Conservation (phyloP, 2,329 filamentous ascomycete genomes). For the Microdochium trichocladiopsis region DNA sequence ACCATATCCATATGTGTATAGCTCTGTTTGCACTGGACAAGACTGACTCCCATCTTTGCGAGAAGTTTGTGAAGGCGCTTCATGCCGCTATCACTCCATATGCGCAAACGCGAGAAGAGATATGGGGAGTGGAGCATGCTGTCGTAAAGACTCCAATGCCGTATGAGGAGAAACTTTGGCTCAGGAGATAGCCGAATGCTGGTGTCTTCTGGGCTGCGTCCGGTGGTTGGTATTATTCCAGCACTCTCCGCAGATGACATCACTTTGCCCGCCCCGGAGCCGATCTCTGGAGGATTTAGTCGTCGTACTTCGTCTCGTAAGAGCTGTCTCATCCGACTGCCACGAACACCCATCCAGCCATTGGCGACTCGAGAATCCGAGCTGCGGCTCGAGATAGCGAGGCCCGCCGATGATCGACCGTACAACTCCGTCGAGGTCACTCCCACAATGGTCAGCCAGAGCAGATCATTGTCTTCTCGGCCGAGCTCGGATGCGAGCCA, state of each 20-base stretch:
- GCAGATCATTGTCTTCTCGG: slow-evolving; percentile 89
- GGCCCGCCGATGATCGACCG: slow-evolving; percentile 74
- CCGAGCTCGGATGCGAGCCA: slow-evolving; percentile 91
- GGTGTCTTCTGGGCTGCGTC: slow-evolving; percentile 81
- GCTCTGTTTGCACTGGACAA: slow-evolving; percentile 88
- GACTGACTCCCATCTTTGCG: slow-evolving; percentile 95
- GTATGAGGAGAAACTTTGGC: slow-evolving; percentile 83
- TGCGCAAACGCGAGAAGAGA: slow-evolving; percentile 81
- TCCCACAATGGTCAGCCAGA: slow-evolving; percentile 93
- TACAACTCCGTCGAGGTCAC: slow-evolving; percentile 92
- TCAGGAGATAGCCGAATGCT: slow-evolving; percentile 90
- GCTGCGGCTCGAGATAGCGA: slow-evolving; percentile 53
- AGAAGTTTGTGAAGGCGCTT: slow-evolving; percentile 89
- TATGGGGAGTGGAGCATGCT: slow-evolving; percentile 98
- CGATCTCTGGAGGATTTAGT: slow-evolving; percentile 70
- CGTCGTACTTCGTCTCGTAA: slow-evolving; percentile 90
- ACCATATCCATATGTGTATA: slow-evolving; percentile 99
- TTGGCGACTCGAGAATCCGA: slow-evolving; percentile 50
- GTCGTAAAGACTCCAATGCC: slow-evolving; percentile 97
- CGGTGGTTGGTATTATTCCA: slow-evolving; percentile 84
- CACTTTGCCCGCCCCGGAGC: slow-evolving; percentile 49
- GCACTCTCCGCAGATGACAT: slow-evolving; percentile 51
- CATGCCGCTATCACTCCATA: slow-evolving; percentile 85
- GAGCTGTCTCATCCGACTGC: slow-evolving; percentile 76
- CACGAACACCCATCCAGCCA: slow-evolving; percentile 76